Base-by-base conservation (phyloP, 148 eudicot species). In the Cornus florida region DNA sequence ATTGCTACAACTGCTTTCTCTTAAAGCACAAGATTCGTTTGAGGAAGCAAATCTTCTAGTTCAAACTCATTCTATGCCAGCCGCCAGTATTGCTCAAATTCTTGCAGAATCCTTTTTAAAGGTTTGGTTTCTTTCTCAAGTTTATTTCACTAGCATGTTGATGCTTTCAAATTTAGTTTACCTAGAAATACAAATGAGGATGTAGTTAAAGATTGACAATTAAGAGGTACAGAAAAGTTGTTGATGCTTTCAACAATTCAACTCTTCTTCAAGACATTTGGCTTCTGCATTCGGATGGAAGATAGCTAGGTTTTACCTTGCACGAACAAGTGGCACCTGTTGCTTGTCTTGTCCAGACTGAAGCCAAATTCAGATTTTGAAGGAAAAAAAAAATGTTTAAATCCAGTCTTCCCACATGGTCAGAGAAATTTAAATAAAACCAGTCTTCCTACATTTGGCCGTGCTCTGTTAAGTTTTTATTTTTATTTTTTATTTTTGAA, bases 21-120 rank as follows among this genome's bases (percentile, higher is more conserved):
- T 95, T 77, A 95, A 93, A 88, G 99, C 97, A 31, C 99, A 95
- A 85, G 99, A 95, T 81, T 95, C 99, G 41, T 95, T 90, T 74
- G 93, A 93, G 64, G 97, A 95, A 88, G 97, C 99, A 67, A 81
- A 85, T 79, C 93, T 92, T 68, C 87, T 95, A 69, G 92, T 95
- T 70, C 89, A 90, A 86, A 89, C 93, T 78, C 97, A 93, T 85
- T 83, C 94, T 70, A 89, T 95, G 89, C 90, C 99, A 72, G 91
- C 99, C 77, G 87, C 94, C 62, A 90, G 89, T 79, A 88, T 91
- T 80, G 99, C 99, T 62, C 92, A 92, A 83, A 92, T 95, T 81
- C 87, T 95, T 81, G 99, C 99, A 41, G 99, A 95, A 80, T 95
- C 99, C 69, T 95, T 95, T 75, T 73, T 93, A 80, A 95, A 95